These are phyloP conservation scores for Davidsoniella virescens DNA, from an alignment of 2,329 filamentous ascomycete genomes.

Conservation along the genomic window DNA sequence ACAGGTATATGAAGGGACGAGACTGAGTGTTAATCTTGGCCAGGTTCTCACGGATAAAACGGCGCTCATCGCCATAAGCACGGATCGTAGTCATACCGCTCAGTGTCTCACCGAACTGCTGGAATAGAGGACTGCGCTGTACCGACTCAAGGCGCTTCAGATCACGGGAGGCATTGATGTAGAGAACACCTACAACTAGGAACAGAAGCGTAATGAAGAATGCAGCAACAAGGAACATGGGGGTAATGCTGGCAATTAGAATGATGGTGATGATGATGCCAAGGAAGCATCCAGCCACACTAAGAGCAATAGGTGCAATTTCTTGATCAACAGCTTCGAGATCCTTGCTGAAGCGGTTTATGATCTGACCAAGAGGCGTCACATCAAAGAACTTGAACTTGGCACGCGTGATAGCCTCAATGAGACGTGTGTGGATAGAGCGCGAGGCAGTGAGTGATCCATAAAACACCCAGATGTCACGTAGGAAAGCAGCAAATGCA, in stretches of 20 bases:
- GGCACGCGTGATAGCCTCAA: constrained; percentile 66
- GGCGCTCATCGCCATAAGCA: constrained; percentile 83
- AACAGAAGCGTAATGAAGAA: constrained; percentile 74
- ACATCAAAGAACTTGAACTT: constrained; percentile 97
- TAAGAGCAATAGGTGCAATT: constrained; percentile 79
- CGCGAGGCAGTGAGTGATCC: constrained; percentile 80
- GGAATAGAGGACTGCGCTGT: constrained; percentile 85
- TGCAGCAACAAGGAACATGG: constrained; percentile 74
- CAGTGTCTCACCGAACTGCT: constrained; percentile 93
- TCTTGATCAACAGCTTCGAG: constrained; percentile 91
- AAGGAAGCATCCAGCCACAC: constrained; percentile 47
- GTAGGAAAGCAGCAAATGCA: constrained; percentile 62
- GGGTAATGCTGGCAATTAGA: constrained; percentile 77
- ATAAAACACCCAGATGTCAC: constrained; percentile 81
- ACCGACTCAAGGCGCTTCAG: constrained; percentile 90
- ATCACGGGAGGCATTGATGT: constrained; percentile 83
- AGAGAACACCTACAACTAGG: constrained; percentile 68
- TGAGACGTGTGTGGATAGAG: constrained; percentile 63
- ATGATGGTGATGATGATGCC: constrained; percentile 69
- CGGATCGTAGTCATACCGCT: constrained; percentile 92
- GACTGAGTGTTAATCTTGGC: constrained; percentile 76
- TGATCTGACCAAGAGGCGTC: constrained; percentile 85
- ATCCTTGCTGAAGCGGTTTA: constrained; percentile 98
- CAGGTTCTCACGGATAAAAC: constrained; percentile 88
- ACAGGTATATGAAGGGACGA: constrained; percentile 87